Base-by-base conservation (phyloP, 352 stramenopile species). In the Pythium vanterpoolii region DNA sequence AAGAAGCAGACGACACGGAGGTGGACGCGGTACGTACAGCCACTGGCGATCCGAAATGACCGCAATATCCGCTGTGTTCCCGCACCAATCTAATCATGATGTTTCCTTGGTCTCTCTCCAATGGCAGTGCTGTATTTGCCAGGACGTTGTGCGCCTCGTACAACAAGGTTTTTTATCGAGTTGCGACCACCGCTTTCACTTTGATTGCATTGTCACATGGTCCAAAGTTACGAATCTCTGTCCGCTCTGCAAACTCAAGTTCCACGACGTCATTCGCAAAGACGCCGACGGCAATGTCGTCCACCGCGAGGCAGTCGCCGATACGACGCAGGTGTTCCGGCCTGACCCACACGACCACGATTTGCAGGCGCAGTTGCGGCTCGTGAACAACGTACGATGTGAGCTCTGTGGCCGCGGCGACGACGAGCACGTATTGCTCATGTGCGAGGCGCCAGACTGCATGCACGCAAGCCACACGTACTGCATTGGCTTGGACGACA, bases 141-240 rank as follows among this genome's bases (percentile, higher is more conserved):
- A 90, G 38, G 85, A 95, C 46, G 34, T 77, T 11, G 81, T 95
- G 43, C 62, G 74, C 31, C 52, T 73, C 49, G 27, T 76, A 5
- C 69, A 62, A 28, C 83, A 89, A 49, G 85, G 81, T 3, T 76
- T 79, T 38, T 60, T 95, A 4, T 58, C 78, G 0, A 67, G 31
- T 5, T 95, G 85, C 59, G 79, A 86, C 33, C 85, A 95, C 56
- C 75, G 73, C n/a, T 95, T 95, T 71, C 85, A 95, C 67, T 93
- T 83, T 36, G 72, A 93, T 40, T 95, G 85, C 62, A 93, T 95
- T 52, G 49, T 90, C 24, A 68, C 81, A 27, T 95, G 85, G 85
- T 68, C 85, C 33, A 86, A 89, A 50, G 79, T 93, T 21, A 93
- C 85, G 18, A 95, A 95, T 52, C 56, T 91, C 18, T 95, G 85